Base-by-base conservation (phyloP, 208 protist species). In the Naegleria lovaniensis region DNA sequence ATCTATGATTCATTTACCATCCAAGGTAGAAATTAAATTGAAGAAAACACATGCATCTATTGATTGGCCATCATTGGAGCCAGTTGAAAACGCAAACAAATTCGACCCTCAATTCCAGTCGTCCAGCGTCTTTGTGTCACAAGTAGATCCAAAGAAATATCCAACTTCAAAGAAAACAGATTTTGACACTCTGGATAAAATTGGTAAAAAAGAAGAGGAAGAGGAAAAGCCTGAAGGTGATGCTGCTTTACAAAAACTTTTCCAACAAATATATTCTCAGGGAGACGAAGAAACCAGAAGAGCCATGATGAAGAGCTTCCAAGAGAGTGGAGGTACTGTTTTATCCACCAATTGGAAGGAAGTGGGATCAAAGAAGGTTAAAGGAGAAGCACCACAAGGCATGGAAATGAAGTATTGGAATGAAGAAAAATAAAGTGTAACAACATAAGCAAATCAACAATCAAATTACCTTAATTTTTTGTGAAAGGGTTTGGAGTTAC, bases 261-360 rank as follows among this genome's bases (percentile, higher is more conserved):
- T 98, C 91, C 92, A 98, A 93, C 92, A 98, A 91, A 98, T 98
- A 91, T 98, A 98, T 93, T 94, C 95, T 75, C 93, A 97, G 90
- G 97, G 95, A 86, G 94, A 94, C 13, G 96, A 97, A 83, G 96
- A 97, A 90, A 95, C 97, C 91, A 94, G 95, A 25, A 94, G 95
- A 7, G 97, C 97, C 25, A 98, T 98, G 97, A 97, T 97, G 90
- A 98, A 98, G 91, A 98, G 96, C 15, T 98, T 98, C 91, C 92
- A 19, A 41, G 97, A 99, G 92, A 97, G 95, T 92, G 95, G 96
- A 76, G 97, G 97, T 52, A 99, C 97, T 38, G 97, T 98, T 76
- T 94, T 99, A 86, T 98, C 96, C 33, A 99, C 97, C 41, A 99
- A 98, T 94, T 99, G 97, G 97, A 94, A 96, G 5, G 97, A 99